Percentiles rank a stretch among this genome's conserved stretches.
Conservation (phyloP, 129 eudicot genomes). For the Artemisia tridentata region DNA sequence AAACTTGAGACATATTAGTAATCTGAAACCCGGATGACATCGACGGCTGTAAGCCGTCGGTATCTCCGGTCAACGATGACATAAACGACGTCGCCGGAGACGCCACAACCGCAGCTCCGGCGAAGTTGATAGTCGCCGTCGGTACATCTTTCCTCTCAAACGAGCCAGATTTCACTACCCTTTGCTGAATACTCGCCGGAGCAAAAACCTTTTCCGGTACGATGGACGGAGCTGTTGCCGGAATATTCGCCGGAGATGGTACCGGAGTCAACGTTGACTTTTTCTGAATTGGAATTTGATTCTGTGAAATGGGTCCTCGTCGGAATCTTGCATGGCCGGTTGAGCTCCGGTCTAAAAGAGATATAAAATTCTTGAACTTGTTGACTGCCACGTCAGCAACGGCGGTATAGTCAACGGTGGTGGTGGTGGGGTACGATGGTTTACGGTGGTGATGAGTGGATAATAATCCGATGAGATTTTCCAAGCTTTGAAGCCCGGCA, state of each 20-base stretch:
- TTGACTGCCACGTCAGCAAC: conserved; percentile 78
- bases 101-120: conserved; percentile 26
- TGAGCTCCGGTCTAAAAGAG: conserved; percentile 61
- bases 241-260: too few species aligned
- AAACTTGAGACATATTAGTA: conserved; percentile 67
- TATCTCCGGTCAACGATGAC: conserved; percentile 78
- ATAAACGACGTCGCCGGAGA: conserved; percentile 63
- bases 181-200: conserved; percentile 45
- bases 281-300: conserved; percentile 7
- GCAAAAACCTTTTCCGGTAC: conserved; percentile 23
- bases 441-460: conserved; percentile 46
- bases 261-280: background rate
- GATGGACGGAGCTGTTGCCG: background rate
- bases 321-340: conserved; percentile 98
- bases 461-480: conserved; percentile 60
- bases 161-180: conserved; percentile 39
- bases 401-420: conserved; percentile 47
- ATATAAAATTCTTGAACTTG: conserved; percentile 80
- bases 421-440: conserved; percentile 17
- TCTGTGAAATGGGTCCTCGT: conserved; percentile 54
- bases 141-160: conserved; percentile 49
- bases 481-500: conserved; percentile 83
- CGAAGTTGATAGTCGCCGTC: conserved; percentile 58
- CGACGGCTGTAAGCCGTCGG: conserved; percentile 74
- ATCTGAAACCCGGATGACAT: conserved; percentile 91